phyloP scores from a whole-genome alignment of 257 asterid genomes.

The Craterostigma plantagineum region DNA sequence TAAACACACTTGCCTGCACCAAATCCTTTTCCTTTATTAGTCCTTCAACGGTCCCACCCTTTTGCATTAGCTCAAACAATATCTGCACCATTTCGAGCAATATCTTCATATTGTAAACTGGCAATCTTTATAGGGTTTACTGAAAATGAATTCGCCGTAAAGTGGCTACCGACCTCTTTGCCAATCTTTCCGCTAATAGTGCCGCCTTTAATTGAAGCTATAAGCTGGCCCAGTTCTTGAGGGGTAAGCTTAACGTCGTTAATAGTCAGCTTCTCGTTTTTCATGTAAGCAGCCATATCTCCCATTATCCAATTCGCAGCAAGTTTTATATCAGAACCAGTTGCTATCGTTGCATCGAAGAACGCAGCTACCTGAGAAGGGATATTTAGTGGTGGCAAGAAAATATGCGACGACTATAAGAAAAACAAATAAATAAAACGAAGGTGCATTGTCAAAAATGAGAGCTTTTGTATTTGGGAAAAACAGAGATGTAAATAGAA shows the following conservation, averaged over 20 bases:
- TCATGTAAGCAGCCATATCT: conserved; percentile 85
- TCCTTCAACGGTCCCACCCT: conserved; percentile 90
- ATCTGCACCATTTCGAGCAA: too few species aligned
- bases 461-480: too few species aligned
- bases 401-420: too few species aligned
- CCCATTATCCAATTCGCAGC: conserved; percentile 98
- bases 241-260: conserved; percentile 65
- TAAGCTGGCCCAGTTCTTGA: conserved; percentile 71
- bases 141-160: not conserved
- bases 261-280: conserved; percentile 62
- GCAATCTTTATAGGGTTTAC: too few species aligned
- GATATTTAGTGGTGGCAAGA: conserved; percentile 3
- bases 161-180: conserved; percentile 45
- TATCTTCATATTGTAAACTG: too few species aligned
- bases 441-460: too few species aligned
- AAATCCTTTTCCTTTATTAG: conserved; percentile 78
- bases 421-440: too few species aligned
- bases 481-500: too few species aligned
- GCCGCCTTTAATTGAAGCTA: conserved; percentile 68
- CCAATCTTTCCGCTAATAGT: conserved; percentile 95
- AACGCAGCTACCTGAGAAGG: conserved; percentile 60
- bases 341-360: conserved; percentile 61
- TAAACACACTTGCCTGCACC: conserved; percentile 70
- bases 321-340: conserved; percentile 66
- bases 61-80: conserved; percentile 67